These are phyloP conservation scores for Casuarina glauca DNA, from an alignment of 306 rosid genomes.

Conservation along the genomic window DNA sequence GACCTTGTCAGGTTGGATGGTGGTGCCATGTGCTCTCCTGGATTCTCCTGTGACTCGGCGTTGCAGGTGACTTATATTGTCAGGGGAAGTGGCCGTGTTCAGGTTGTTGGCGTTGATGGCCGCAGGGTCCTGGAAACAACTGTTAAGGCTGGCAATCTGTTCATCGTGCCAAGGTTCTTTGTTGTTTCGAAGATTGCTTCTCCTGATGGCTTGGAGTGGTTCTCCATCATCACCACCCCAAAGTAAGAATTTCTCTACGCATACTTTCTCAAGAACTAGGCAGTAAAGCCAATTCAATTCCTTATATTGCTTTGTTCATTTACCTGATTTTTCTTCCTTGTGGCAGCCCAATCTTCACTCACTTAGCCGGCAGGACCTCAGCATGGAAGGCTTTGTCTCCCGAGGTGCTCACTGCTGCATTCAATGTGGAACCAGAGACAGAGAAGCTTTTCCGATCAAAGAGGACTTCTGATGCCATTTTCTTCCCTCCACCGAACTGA, in stretches of 20 bases:
- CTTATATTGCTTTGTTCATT: neutral
- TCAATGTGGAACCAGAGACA: conserved; percentile 63
- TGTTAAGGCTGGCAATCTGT: conserved; percentile 66
- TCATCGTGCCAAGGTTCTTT: conserved; percentile 77
- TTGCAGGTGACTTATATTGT: conserved; percentile 78
- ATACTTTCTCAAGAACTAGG: neutral
- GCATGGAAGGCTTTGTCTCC: conserved; percentile 83
- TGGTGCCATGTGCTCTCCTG: conserved; percentile 74
- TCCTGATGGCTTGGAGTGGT: conserved; percentile 78
- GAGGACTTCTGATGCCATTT: conserved; percentile 69
- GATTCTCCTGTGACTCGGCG: conserved; percentile 78
- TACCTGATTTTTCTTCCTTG: neutral
- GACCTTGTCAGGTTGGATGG: conserved; percentile 80
- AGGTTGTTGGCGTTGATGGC: conserved; percentile 75
- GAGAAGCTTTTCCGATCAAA: conserved; percentile 72
- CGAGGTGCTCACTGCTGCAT: conserved; percentile 61
- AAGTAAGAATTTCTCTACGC: conserved; percentile 50
- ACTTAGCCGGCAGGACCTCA: conserved; percentile 76
- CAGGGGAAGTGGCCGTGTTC: conserved; percentile 64
- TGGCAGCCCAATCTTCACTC: conserved; percentile 75
- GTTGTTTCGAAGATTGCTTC: conserved; percentile 79
- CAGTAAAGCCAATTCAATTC: neutral
- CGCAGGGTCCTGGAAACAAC: conserved; percentile 68
- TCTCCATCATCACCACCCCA: conserved; percentile 77
- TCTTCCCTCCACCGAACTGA: conserved; percentile 83